A percentile compares a stretch with the other conserved stretches of the same genome.
phyloP scores from a whole-genome alignment of 306 rosid species.

The Cicer chorassanicum region DNA sequence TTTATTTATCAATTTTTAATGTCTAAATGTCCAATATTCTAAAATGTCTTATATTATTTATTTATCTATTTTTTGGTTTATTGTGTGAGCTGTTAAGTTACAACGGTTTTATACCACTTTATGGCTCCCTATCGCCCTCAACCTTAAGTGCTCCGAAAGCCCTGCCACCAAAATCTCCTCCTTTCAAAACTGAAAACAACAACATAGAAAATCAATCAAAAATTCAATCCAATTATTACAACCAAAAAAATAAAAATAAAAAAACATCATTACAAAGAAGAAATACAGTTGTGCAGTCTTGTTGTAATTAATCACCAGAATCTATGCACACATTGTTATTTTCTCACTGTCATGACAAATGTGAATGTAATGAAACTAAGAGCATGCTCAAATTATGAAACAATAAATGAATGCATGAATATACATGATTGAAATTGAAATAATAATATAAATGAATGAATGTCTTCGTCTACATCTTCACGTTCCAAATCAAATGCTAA shows the following conservation, averaged over 20 bases:
- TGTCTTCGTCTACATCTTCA: constrained; percentile 51
- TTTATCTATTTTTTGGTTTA: not conserved
- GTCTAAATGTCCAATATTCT: not conserved
- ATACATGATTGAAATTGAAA: not conserved
- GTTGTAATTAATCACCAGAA: not conserved
- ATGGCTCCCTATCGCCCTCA: constrained; percentile 43
- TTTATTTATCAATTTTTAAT: no score
- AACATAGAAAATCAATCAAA: constrained; percentile 22
- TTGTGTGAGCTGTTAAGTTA: constrained; percentile 24
- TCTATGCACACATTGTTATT: not conserved
- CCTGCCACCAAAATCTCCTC: constrained; percentile 75
- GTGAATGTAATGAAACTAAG: constrained; percentile 11
- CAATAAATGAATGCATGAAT: not conserved
- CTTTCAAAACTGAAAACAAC: constrained; percentile 50
- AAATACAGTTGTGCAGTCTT: not conserved
- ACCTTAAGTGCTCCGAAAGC: constrained; percentile 67
- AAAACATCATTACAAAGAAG: not conserved
- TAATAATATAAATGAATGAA: constrained; percentile 44
- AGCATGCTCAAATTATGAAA: constrained; percentile 8
- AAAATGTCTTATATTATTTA: not conserved
- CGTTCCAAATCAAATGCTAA: constrained; percentile 45
- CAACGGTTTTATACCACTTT: constrained; percentile 49
- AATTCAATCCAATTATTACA: not conserved
- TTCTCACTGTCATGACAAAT: not conserved
- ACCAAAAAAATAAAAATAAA: no score